Evolutionary conservation across 176 grass and related monocot genomes (phyloP), one percentile per base, ranked within the genome.

Genomic region (Dactylis glomerata): DNA sequence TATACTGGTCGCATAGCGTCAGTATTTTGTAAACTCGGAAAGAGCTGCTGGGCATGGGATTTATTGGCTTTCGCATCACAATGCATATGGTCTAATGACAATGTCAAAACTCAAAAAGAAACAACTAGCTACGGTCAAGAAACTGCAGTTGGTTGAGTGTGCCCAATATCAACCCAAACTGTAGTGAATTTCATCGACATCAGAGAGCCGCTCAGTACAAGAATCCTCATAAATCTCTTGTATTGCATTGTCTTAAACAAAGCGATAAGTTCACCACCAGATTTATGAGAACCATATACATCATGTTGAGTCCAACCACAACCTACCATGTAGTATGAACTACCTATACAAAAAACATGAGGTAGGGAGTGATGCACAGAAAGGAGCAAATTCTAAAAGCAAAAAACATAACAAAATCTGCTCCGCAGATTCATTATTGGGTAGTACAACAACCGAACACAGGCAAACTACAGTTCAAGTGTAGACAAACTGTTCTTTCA

Each of bases 381-480:
- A 22, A 22, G 10, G 31, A 36, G 31, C 20, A 3, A 62, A 65
- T 9, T 3, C 24, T 73, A 47, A 1, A 73, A 73, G 42, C 2
- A 17, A 37, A 34, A 33, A 22, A 67, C 32, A 67, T 15, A 67
- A 34, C 3, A 32, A 46, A 73, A 82, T 38, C 84, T 55, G 56
- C 52, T 12, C 12, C 0, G 47, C 77, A 81, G 74, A 79, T 80
- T 87, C 59, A 70, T 87, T 84, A 70, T 80, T 91, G 22, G 6
- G 51, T 76, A 68, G 30, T 84, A 87, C 85, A 83, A 56, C 88
- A 80, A 80, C 84, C 28, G 7, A 47, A 69, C 73, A 73, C 84
- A 65, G 74, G 80, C 56, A 74, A 65, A 65, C 45, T 73, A 54
- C 37, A 79, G 20, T 75, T 86, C 19, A 51, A 30, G 36, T 22